Percentiles rank a stretch among this genome's conserved stretches.
These are phyloP conservation scores for Fomitopsis pinicola DNA, from an alignment of 1,284 basidiomycete species.

Conservation along the genomic window DNA sequence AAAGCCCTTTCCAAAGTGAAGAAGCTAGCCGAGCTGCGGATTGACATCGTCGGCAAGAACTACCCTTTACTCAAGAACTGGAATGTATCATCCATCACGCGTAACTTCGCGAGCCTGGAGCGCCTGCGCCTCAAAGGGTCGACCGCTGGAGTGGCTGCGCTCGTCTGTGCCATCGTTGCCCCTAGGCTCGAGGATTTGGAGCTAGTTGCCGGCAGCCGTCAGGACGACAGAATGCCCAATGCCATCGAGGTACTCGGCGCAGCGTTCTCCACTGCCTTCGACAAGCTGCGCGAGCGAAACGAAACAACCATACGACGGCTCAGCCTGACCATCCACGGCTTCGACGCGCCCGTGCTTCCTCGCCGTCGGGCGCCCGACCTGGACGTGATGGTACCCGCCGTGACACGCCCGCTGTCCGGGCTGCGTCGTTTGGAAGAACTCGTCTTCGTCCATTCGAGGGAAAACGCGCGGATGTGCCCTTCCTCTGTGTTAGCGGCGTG, in stretches of 20 bases:
- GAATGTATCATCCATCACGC: too few relatives aligned
- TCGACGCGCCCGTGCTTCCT: too few relatives aligned
- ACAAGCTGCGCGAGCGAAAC: neutral
- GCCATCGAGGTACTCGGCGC: neutral
- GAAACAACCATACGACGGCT: neutral
- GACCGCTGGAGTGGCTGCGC: neutral
- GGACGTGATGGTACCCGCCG: too few relatives aligned
- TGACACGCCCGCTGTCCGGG: too few relatives aligned
- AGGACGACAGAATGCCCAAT: neutral
- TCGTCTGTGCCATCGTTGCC: neutral
- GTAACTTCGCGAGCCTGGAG: neutral
- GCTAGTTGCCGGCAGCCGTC: neutral
- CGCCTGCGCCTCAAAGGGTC: neutral
- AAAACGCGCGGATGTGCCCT: neutral
- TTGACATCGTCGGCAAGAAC: too few relatives aligned
- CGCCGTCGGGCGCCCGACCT: too few relatives aligned
- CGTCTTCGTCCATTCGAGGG: too few relatives aligned
- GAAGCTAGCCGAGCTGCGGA: too few relatives aligned
- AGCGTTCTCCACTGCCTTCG: neutral
- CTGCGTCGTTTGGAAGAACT: too few relatives aligned
- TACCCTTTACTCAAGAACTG: too few relatives aligned
- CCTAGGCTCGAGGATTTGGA: neutral
- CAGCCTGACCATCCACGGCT: neutral
- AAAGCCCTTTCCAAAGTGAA: too few relatives aligned
- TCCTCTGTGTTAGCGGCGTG: neutral